Conservation (phyloP, 2,329 filamentous ascomycete genomes). For the Setomelanomma holmii region DNA sequence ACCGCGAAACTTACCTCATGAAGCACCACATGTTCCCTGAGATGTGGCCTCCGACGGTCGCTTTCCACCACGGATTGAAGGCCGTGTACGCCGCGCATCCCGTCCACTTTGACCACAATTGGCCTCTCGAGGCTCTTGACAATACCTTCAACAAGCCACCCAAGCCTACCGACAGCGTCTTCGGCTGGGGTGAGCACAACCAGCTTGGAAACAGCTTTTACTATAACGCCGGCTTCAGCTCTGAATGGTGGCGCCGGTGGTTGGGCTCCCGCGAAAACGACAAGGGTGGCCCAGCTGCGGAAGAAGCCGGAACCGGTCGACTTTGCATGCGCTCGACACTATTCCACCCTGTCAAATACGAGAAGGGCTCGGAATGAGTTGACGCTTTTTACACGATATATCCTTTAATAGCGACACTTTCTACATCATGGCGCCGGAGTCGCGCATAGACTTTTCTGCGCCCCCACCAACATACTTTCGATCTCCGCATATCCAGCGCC, state of each 20-base stretch:
- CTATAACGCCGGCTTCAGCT: slow-evolving; percentile 58
- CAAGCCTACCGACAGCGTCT: slow-evolving; percentile 54
- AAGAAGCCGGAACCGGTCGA: slow-evolving; percentile 55
- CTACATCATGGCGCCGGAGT: slow-evolving; percentile 24
- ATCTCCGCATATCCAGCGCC: slow-evolving; percentile 34
- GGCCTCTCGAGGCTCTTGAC: slow-evolving; percentile 60
- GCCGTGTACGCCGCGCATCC: slow-evolving; percentile 80
- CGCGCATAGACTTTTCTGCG: slow-evolving; percentile 33
- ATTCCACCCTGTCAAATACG: slow-evolving; percentile 59
- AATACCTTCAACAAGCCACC: slow-evolving; percentile 58
- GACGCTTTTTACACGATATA: slow-evolving; percentile 17
- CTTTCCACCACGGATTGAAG: slow-evolving; percentile 79
- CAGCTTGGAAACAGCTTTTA: slow-evolving; percentile 59
- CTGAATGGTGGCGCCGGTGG: slow-evolving; percentile 58
- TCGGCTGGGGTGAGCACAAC: slow-evolving; percentile 61
- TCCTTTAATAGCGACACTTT: slow-evolving; percentile 32
- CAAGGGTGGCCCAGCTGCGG: slow-evolving; percentile 49
- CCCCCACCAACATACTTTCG: slow-evolving; percentile 9
- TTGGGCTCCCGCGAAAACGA: slow-evolving; percentile 57
- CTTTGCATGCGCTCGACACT: slow-evolving; percentile 56
- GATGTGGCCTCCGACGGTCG: slow-evolving; percentile 77
- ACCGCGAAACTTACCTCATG: slow-evolving; percentile 74
- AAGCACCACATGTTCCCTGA: slow-evolving; percentile 78
- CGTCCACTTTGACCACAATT: slow-evolving; percentile 79
- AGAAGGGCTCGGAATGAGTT: slow-evolving; percentile 49